Evolutionary conservation across 2,329 filamentous ascomycete species (phyloP).

Genomic region (Stenocarpella maydis): DNA sequence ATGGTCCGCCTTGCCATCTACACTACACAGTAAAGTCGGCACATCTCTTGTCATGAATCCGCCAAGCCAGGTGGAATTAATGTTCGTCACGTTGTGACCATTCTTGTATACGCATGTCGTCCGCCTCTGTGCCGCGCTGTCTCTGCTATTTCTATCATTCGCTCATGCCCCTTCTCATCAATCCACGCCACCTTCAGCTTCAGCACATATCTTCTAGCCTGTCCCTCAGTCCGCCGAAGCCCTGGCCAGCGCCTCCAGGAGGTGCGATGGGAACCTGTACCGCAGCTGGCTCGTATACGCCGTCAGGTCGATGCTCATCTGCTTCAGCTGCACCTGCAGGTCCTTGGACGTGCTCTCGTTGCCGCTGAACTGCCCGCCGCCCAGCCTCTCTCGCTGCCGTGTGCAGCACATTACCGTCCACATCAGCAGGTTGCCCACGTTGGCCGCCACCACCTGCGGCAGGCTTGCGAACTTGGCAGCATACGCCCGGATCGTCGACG

Average conservation of each 20-base stretch:
- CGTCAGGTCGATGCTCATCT: slow-evolving; percentile 88
- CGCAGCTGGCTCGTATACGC: slow-evolving; percentile 92
- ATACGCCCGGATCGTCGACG: slow-evolving; percentile 78
- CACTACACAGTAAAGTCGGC: neutral
- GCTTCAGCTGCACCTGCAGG: slow-evolving; percentile 76
- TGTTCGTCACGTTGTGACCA: neutral
- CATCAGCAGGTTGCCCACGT: slow-evolving; percentile 89
- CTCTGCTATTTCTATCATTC: neutral
- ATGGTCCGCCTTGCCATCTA: neutral
- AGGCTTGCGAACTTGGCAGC: slow-evolving; percentile 83
- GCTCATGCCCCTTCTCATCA: neutral
- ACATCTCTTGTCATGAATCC: neutral
- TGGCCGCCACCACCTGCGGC: slow-evolving; percentile 82
- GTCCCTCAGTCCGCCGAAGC: slow-evolving; percentile 71
- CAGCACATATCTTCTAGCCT: neutral
- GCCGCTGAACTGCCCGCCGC: slow-evolving; percentile 76
- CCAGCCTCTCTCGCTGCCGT: slow-evolving; percentile 76
- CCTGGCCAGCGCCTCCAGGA: slow-evolving; percentile 88
- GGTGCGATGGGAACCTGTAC: slow-evolving; percentile 85
- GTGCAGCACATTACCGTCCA: slow-evolving; percentile 93
- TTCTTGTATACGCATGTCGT: slow-evolving; percentile 14
- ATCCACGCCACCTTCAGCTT: neutral
- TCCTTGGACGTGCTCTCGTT: slow-evolving; percentile 70
- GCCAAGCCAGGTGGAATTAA: neutral
- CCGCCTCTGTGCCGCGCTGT: neutral